phyloP scores from a whole-genome alignment of 2,329 filamentous ascomycete species.

The Diplodia corticola region DNA sequence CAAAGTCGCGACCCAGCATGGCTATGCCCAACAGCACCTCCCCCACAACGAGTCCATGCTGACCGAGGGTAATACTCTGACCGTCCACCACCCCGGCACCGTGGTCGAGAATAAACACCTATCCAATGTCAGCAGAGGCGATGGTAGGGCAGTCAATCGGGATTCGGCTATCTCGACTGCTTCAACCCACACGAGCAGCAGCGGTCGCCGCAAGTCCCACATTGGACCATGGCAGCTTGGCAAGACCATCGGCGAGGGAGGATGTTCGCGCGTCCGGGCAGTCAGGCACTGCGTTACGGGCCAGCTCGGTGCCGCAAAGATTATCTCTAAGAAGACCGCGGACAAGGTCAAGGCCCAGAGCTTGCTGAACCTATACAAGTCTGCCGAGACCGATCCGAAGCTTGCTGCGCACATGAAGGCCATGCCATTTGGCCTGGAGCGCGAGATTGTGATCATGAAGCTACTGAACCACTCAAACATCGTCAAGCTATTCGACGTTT shows the following conservation, averaged over 20 bases:
- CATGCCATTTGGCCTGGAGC: constrained; percentile 86
- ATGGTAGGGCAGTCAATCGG: constrained; percentile 51
- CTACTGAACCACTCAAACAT: constrained; percentile 93
- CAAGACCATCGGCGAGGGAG: constrained; percentile 83
- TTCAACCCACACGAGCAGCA: constrained; percentile 55
- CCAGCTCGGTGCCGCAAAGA: constrained; percentile 89
- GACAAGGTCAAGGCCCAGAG: constrained; percentile 83
- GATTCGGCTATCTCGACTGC: constrained; percentile 56
- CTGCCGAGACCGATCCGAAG: constrained; percentile 61
- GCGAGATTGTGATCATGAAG: constrained; percentile 96
- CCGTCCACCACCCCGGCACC: constrained; percentile 38
- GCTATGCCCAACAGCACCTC: constrained; percentile 24
- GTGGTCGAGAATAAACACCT: constrained; percentile 52
- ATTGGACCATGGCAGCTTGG: constrained; percentile 95
- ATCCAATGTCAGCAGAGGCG: constrained; percentile 52
- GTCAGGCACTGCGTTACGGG: constrained; percentile 78
- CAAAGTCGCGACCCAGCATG: not conserved
- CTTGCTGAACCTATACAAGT: constrained; percentile 77
- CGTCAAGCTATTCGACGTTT: constrained; percentile 92
- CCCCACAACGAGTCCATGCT: constrained; percentile 50
- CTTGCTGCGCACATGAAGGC: constrained; percentile 60
- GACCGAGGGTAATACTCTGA: constrained; percentile 43
- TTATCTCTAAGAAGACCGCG: constrained; percentile 78
- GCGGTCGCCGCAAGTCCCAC: constrained; percentile 63
- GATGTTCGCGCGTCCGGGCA: constrained; percentile 82